A percentile compares a stretch with the other conserved stretches of the same genome.
Conservation (phyloP, 2,329 filamentous ascomycete species). For the Trichoderma sp. region DNA sequence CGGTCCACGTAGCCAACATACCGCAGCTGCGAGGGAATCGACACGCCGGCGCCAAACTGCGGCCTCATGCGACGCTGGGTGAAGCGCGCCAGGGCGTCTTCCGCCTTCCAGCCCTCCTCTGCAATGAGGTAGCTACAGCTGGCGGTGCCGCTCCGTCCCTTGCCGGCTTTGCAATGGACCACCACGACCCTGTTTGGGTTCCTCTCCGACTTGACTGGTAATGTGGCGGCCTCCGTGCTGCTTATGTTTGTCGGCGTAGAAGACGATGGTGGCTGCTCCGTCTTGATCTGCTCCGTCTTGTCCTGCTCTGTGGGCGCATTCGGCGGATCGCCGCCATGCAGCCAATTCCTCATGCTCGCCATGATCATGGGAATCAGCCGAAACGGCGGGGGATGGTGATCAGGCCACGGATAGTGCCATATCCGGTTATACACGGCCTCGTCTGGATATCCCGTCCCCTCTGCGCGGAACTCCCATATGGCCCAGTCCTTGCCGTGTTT, state of each 20-base stretch:
- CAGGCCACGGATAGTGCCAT: constrained; percentile 92
- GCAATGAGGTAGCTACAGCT: constrained; percentile 88
- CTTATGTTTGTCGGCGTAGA: neutral
- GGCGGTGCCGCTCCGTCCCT: constrained; percentile 87
- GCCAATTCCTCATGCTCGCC: constrained; percentile 90
- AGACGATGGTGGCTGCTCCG: neutral
- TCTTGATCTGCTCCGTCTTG: neutral
- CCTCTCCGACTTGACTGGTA: constrained; percentile 38
- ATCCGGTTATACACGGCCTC: constrained; percentile 82
- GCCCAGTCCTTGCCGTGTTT: constrained; percentile 85
- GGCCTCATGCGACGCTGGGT: constrained; percentile 88
- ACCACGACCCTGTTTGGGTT: constrained; percentile 69
- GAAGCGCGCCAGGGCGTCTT: constrained; percentile 58
- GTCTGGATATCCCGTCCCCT: constrained; percentile 95
- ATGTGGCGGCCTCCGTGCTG: neutral
- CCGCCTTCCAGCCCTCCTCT: constrained; percentile 67
- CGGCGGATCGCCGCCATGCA: constrained; percentile 54
- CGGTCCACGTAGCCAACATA: constrained; percentile 88
- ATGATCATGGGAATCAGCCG: constrained; percentile 84
- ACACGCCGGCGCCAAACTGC: constrained; percentile 84
- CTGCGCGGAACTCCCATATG: constrained; percentile 97
- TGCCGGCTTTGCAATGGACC: constrained; percentile 96
- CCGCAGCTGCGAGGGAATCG: constrained; percentile 87
- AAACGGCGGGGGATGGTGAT: constrained; percentile 96
- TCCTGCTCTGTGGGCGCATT: constrained; percentile 25